Percentiles rank a stretch among this genome's conserved stretches.
Conservation (phyloP, 805 yeast genomes). For the Barnettozyma californica region DNA sequence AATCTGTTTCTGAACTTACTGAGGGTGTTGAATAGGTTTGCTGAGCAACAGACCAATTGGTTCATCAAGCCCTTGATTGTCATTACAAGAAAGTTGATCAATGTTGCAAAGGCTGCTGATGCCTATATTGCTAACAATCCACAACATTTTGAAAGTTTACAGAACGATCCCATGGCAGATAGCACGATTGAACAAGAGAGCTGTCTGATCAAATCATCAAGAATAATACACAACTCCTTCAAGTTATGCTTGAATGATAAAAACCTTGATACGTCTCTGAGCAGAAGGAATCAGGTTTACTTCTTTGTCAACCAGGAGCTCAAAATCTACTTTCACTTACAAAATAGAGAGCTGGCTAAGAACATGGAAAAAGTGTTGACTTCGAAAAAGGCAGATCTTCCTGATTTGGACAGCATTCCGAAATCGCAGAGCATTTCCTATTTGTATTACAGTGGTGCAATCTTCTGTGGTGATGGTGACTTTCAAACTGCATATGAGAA, state of each 20-base stretch:
- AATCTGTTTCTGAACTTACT: constrained; percentile 35
- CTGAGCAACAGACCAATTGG: constrained; percentile 51
- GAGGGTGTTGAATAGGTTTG: constrained; percentile 43
- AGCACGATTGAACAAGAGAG: constrained; percentile 23
- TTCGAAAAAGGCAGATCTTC: constrained; percentile 48
- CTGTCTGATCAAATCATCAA: constrained; percentile 49
- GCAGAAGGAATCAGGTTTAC: constrained; percentile 62
- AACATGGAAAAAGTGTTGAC: constrained; percentile 66
- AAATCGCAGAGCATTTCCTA: constrained; percentile 53
- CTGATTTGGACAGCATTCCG: constrained; percentile 39
- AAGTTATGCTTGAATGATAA: constrained; percentile 77
- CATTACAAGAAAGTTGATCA: constrained; percentile 35
- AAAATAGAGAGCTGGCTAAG: constrained; percentile 67
- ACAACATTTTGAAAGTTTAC: background rate
- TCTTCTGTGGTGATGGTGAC: constrained; percentile 62
- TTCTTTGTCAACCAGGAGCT: constrained; percentile 67
- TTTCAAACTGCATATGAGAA: constrained; percentile 45
- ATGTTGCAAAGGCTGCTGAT: constrained; percentile 21
- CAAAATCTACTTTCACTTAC: constrained; percentile 60
- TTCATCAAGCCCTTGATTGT: constrained; percentile 38
- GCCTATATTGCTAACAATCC: constrained; percentile 18
- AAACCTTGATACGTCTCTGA: constrained; percentile 40
- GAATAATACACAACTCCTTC: constrained; percentile 66
- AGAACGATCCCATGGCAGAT: constrained; percentile 14
- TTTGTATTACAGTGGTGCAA: constrained; percentile 63